phyloP scores from a whole-genome alignment of 352 stramenopile genomes.

The Phytopythium cucurbitacearum region DNA sequence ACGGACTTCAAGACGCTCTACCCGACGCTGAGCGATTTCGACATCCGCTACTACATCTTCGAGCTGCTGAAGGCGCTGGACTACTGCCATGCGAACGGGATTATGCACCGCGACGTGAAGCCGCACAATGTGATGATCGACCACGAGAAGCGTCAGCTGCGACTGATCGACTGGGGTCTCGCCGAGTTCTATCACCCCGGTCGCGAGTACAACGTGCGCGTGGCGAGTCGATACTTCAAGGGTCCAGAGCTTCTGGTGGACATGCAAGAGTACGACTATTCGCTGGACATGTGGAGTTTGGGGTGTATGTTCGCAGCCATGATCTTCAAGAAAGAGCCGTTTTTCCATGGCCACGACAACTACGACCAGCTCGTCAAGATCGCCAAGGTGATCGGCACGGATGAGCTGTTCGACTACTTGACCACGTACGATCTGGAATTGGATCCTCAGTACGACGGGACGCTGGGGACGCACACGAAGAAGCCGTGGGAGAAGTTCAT shows the following conservation, averaged over 20 bases:
- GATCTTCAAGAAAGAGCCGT: conserved; percentile 99
- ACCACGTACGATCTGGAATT: conserved; percentile 99
- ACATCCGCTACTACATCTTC: conserved; percentile 99
- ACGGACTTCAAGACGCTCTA: conserved; percentile 99
- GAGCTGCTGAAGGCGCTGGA: conserved; percentile 95
- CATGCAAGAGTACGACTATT: conserved; percentile 99
- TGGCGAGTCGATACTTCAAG: conserved; percentile 99
- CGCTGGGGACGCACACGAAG: conserved; percentile 95
- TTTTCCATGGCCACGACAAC: conserved; percentile 99
- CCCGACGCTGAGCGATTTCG: conserved; percentile 96
- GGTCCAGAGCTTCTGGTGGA: conserved; percentile 98
- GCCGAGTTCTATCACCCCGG: conserved; percentile 99
- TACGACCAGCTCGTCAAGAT: conserved; percentile 99
- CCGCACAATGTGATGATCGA: conserved; percentile 99
- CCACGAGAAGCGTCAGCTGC: conserved; percentile 96
- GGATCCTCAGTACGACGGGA: conserved; percentile 98
- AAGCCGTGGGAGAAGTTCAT: conserved; percentile 99
- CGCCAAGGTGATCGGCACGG: conserved; percentile 96
- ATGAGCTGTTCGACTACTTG: conserved; percentile 98
- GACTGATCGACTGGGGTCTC: conserved; percentile 99
- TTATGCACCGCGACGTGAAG: conserved; percentile 99
- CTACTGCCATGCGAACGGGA: conserved; percentile 99
- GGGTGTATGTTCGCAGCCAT: conserved; percentile 99
- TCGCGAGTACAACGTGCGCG: conserved; percentile 98
- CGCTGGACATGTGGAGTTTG: conserved; percentile 98